Evolutionary conservation across 2,329 filamentous ascomycete genomes (phyloP).

Genomic region (Incumbomyces lentus): DNA sequence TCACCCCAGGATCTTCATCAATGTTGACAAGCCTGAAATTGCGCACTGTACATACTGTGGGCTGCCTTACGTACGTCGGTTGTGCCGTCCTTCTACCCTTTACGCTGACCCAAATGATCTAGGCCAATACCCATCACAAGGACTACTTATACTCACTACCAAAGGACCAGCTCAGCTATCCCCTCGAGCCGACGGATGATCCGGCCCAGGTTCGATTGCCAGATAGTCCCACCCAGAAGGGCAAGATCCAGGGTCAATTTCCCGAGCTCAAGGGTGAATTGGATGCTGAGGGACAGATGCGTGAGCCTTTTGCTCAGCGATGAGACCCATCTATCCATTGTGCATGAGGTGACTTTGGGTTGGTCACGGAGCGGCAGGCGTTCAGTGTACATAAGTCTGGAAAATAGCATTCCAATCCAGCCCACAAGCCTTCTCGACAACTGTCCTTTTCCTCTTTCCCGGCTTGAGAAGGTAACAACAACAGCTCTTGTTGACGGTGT

Average conservation of each 20-base stretch:
- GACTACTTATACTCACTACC: constrained; percentile 74
- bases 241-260: constrained; percentile 19
- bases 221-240: constrained; percentile 29
- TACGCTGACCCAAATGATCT: constrained; percentile 8
- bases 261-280: constrained; percentile 16
- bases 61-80: constrained; percentile 68
- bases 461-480: no score
- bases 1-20: constrained; percentile 93
- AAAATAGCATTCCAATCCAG: no score
- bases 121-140: constrained; percentile 88
- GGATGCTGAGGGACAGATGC: neutral
- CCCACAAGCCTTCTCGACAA: no score
- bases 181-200: constrained; percentile 54
- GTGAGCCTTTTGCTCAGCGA: no score
- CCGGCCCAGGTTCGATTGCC: constrained; percentile 48
- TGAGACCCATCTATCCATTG: no score
- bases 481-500: no score
- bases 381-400: no score
- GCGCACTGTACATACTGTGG: constrained; percentile 86
- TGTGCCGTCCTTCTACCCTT: neutral
- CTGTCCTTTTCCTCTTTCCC: no score
- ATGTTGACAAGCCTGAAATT: constrained; percentile 94
- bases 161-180: constrained; percentile 57
- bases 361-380: no score
- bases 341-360: no score